Evolutionary conservation across 495 filamentous ascomycete species (phyloP), one percentile per base, ranked within the genome.

Genomic region (Podospora didyma): DNA sequence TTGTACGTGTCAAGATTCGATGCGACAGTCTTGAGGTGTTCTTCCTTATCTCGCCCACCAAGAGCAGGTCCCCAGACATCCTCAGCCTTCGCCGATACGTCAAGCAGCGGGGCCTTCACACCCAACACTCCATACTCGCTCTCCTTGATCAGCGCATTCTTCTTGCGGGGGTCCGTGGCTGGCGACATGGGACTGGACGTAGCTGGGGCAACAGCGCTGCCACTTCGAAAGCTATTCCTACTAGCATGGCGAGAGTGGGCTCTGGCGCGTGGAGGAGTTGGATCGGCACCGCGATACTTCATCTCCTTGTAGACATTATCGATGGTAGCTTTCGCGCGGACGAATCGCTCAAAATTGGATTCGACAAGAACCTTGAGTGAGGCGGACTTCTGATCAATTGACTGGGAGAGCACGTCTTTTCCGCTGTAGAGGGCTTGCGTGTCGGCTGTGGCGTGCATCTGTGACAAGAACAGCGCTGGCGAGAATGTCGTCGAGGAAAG

Each of bases 291-390:
- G 62, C 90, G 87, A 51, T 89, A 90, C 50, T 92, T 90, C 94
- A 98, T 97, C 72, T 97, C 95, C 35, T 83, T 92, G 71, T 98
- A 98, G 37, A 98, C 94, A 75, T 92, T 92, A 73, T 98, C 94
- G 59, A 98, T 97, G 7, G 92, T 97, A 3, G 90, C 88, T 68
- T 98, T 98, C 7, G 95, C 94, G 11, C 88, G 85, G 31, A 98
- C 93, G 71, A 98, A 98, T 31, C 92, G 86, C 73, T 98, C 95
- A 64, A 98, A 98, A 65, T 98, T 97, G 26, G 88, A 90, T 70
- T 98, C 94, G 22, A 98, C 94, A 3, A 98, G 80, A 1, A 95
- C 88, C 69, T 98, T 98, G 35, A 98, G 74, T 4, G 91, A 95
- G 0, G 92, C 94, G 1, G 92, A 96, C 66, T 98, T 98, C 67